A percentile compares a stretch with the other conserved stretches of the same genome.
Evolutionary conservation across 495 filamentous ascomycete genomes (phyloP).

Genomic region (Trypethelium eluteriae): DNA sequence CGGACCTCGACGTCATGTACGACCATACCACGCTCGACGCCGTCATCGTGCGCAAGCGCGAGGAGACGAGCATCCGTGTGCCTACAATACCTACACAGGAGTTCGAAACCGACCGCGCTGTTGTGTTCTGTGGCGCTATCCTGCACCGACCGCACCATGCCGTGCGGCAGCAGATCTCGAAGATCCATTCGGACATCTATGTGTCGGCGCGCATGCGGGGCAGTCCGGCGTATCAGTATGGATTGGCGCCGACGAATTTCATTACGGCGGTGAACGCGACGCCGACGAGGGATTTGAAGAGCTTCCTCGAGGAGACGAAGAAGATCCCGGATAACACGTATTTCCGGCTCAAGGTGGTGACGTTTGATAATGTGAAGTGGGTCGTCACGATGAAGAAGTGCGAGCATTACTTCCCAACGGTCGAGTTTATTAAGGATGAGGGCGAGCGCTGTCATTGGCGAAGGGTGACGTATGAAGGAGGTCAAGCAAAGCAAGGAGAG

Average conservation of each 20-base stretch:
- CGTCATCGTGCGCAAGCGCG: constrained; percentile 73
- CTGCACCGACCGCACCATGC: constrained; percentile 92
- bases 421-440: constrained; percentile 38
- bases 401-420: constrained; percentile 70
- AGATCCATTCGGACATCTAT: constrained; percentile 96
- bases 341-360: constrained; percentile 87
- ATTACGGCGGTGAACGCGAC: constrained; percentile 89
- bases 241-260: constrained; percentile 92
- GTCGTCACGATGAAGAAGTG: constrained; percentile 99
- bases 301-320: constrained; percentile 68
- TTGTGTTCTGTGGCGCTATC: constrained; percentile 92
- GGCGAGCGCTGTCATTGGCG: constrained; percentile 27
- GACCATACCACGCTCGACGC: constrained; percentile 75
- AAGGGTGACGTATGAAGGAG: constrained; percentile 25
- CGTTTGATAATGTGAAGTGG: constrained; percentile 96
- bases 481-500: constrained; percentile 20
- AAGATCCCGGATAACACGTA: constrained; percentile 95
- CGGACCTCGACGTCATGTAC: constrained; percentile 95
- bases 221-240: constrained; percentile 85
- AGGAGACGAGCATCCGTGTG: constrained; percentile 69
- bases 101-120: constrained; percentile 80
- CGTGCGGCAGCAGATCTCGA: constrained; percentile 91
- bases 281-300: constrained; percentile 67
- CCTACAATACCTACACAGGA: constrained; percentile 84
- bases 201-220: constrained; percentile 70